phyloP scores from a whole-genome alignment of 306 rosid species.

The Biancaea sappan region DNA sequence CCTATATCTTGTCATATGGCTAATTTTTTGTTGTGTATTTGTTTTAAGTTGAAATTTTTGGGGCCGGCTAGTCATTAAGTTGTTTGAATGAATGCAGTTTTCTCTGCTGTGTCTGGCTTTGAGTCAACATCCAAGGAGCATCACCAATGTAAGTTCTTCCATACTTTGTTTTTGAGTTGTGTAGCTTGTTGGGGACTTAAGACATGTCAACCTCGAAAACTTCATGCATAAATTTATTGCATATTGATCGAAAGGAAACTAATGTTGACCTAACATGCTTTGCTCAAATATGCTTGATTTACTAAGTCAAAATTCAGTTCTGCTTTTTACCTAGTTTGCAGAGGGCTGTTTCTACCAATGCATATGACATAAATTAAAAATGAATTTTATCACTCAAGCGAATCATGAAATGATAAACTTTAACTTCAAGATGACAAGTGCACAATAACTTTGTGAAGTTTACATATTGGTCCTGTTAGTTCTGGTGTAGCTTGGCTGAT shows the following conservation, averaged over 20 bases:
- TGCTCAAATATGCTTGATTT: neutral
- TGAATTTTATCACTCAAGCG: neutral
- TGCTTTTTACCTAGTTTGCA: neutral
- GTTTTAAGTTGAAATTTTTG: slow-evolving; percentile 16
- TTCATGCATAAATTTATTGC: slow-evolving; percentile 17
- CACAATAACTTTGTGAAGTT: neutral
- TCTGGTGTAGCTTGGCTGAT: neutral
- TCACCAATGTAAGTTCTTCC: slow-evolving; percentile 65
- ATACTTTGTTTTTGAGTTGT: slow-evolving; percentile 1
- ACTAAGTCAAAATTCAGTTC: neutral
- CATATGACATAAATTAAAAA: slow-evolving; percentile 2
- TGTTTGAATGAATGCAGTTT: slow-evolving; percentile 61
- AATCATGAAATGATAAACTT: slow-evolving; percentile 5
- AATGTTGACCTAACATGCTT: slow-evolving; percentile 14
- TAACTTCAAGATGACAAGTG: neutral
- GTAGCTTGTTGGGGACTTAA: slow-evolving; percentile 23
- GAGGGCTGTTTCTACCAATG: slow-evolving; percentile 11
- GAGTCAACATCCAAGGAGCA: slow-evolving; percentile 82
- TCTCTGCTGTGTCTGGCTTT: slow-evolving; percentile 96
- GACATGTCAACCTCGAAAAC: slow-evolving; percentile 1
- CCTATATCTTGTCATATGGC: neutral
- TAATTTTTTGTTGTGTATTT: neutral
- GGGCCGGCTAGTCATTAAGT: slow-evolving; percentile 19
- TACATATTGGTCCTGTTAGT: neutral
- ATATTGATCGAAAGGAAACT: neutral